phyloP scores from a whole-genome alignment of 2,329 filamentous ascomycete genomes.

The Anthostomella pinea region DNA sequence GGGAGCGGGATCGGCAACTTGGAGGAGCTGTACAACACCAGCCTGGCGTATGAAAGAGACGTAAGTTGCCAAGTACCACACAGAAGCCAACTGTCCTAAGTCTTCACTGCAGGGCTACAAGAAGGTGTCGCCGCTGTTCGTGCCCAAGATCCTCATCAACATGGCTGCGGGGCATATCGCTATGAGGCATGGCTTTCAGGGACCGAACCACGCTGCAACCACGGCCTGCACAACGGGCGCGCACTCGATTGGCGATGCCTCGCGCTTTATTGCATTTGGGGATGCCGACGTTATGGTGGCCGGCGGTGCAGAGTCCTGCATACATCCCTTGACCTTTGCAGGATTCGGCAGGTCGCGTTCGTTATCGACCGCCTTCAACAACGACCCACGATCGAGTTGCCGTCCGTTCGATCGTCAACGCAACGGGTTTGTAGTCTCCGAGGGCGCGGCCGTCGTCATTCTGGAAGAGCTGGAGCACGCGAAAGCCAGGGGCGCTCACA shows the following conservation, averaged over 20 bases:
- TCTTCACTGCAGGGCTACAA: conserved; percentile 72
- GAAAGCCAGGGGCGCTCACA: conserved; percentile 68
- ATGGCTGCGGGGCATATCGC: conserved; percentile 92
- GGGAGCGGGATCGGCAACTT: conserved; percentile 95
- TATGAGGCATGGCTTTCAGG: conserved; percentile 85
- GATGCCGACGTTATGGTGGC: conserved; percentile 95
- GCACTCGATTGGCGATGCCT: conserved; percentile 90
- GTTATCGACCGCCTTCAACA: conserved; percentile 77
- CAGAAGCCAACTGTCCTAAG: conserved; percentile 6
- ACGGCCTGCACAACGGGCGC: conserved; percentile 96
- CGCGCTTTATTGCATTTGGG: conserved; percentile 85
- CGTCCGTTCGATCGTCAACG: conserved; percentile 82
- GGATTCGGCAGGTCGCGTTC: conserved; percentile 89
- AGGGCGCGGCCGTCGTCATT: conserved; percentile 84
- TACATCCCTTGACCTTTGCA: conserved; percentile 88
- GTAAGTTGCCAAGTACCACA: conserved; percentile 45
- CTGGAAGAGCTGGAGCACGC: conserved; percentile 92
- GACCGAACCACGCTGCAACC: conserved; percentile 88
- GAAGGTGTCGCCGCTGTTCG: conserved; percentile 90
- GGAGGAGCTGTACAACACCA: conserved; percentile 84
- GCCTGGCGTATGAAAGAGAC: conserved; percentile 68
- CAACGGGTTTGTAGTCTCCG: conserved; percentile 86
- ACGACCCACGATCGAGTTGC: conserved; percentile 67
- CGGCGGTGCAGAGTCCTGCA: conserved; percentile 92
- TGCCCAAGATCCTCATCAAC: conserved; percentile 90